Evolutionary conservation across 1,139 yeast species (phyloP).

Genomic region (Kurtzmaniella quercitrusa): DNA sequence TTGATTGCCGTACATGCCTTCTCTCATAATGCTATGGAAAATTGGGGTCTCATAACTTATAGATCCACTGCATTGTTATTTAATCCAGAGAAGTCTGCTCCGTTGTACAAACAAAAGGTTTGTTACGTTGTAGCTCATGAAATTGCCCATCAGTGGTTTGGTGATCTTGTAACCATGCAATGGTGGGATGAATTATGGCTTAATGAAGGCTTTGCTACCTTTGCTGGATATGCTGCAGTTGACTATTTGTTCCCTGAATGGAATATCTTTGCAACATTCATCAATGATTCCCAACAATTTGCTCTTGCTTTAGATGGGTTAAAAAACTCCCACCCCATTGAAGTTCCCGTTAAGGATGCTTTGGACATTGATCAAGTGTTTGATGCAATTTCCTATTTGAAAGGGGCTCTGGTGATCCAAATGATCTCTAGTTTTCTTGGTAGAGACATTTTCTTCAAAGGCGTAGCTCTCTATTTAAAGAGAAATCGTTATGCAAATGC

Average conservation of each 20-base stretch:
- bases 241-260: slow-evolving; percentile 53
- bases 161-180: slow-evolving; percentile 59
- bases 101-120: slow-evolving; percentile 44
- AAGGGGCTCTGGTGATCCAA: slow-evolving; percentile 73
- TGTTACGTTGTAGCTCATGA: slow-evolving; percentile 62
- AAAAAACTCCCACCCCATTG: slow-evolving; percentile 55
- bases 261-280: slow-evolving; percentile 53
- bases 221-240: slow-evolving; percentile 52
- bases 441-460: slow-evolving; percentile 59
- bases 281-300: slow-evolving; percentile 46
- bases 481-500: slow-evolving; percentile 74
- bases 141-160: slow-evolving; percentile 66
- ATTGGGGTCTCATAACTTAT: slow-evolving; percentile 55
- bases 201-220: slow-evolving; percentile 61
- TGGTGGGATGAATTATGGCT: slow-evolving; percentile 66
- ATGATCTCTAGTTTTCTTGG: slow-evolving; percentile 73
- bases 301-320: slow-evolving; percentile 52
- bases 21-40: slow-evolving; percentile 62
- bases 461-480: slow-evolving; percentile 68
- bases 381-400: slow-evolving; percentile 63
- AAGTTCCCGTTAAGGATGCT: slow-evolving; percentile 52
- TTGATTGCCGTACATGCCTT: slow-evolving; percentile 55
- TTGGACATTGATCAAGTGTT: slow-evolving; percentile 55
- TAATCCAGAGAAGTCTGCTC: slow-evolving; percentile 43
- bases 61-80: slow-evolving; percentile 51